phyloP scores from a whole-genome alignment of 371 early-diverging fungal genomes.

The Mucor lusitanicus region DNA sequence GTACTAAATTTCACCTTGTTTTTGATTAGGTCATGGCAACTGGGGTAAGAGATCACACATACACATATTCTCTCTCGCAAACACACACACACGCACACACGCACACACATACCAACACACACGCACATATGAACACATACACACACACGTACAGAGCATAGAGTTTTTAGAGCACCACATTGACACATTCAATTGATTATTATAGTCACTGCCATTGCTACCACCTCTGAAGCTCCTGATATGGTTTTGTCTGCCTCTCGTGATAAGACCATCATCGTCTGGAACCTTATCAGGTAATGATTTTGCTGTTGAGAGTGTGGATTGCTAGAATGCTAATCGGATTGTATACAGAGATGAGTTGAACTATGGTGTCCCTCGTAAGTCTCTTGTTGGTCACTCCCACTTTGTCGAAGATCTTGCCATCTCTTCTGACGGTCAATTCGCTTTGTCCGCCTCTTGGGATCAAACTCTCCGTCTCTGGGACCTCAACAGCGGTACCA shows the following conservation, averaged over 20 bases:
- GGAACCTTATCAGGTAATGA: slow-evolving; percentile 79
- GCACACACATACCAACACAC: too few relatives aligned
- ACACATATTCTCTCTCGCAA: too few relatives aligned
- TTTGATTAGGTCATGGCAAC: slow-evolving; percentile 36
- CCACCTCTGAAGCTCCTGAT: slow-evolving; percentile 91
- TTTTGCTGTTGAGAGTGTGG: too few relatives aligned
- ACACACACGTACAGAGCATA: too few relatives aligned
- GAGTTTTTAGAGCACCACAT: not conserved
- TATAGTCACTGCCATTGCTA: slow-evolving; percentile 91
- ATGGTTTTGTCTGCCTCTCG: slow-evolving; percentile 93
- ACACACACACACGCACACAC: too few relatives aligned
- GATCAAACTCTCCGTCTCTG: slow-evolving; percentile 98
- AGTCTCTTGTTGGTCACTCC: slow-evolving; percentile 94
- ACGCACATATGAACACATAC: too few relatives aligned
- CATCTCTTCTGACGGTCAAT: slow-evolving; percentile 97
- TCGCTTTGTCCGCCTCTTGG: slow-evolving; percentile 97
- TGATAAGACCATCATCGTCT: slow-evolving; percentile 96
- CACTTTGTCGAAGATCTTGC: slow-evolving; percentile 97
- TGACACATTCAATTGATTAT: not conserved
- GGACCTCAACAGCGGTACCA: slow-evolving; percentile 93
- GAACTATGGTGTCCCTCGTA: slow-evolving; percentile 91
- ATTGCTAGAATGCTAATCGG: too few relatives aligned
- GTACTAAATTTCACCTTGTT: not conserved
- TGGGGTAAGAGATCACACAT: slow-evolving; percentile 28
- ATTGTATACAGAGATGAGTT: slow-evolving; percentile 69